Percentiles rank a stretch among this genome's conserved stretches.
These are phyloP conservation scores for Mycena leptocephala DNA, from an alignment of 768 basidiomycete species.

Conservation along the genomic window DNA sequence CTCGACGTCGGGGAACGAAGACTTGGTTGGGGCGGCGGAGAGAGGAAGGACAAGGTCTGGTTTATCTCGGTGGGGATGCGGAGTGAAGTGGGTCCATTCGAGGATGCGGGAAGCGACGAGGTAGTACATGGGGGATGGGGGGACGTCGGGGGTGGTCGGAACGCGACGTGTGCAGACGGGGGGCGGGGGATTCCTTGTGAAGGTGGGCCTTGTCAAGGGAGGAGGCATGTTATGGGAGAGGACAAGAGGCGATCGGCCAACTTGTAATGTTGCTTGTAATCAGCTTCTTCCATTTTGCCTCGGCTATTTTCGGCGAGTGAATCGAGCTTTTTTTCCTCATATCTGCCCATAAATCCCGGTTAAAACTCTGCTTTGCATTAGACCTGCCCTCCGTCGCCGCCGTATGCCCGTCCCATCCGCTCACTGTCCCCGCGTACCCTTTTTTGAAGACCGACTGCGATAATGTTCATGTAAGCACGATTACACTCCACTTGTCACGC, in stretches of 20 bases:
- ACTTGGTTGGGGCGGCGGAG: constrained; percentile 65
- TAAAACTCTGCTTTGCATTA: no score
- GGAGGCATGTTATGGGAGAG: not conserved
- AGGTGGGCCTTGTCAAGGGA: not conserved
- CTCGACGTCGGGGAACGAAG: constrained; percentile 38
- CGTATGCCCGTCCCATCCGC: no score
- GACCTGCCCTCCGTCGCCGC: no score
- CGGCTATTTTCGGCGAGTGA: no score
- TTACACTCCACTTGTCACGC: no score
- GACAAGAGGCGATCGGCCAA: not conserved
- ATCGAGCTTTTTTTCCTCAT: no score
- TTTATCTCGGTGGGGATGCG: constrained; percentile 63
- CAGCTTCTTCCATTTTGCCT: no score
- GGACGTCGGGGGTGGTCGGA: constrained; percentile 26
- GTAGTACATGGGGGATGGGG: constrained; percentile 65
- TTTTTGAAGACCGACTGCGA: no score
- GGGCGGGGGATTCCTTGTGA: constrained; percentile 4
- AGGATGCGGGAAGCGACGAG: constrained; percentile 67
- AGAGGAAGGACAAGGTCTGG: constrained; percentile 69
- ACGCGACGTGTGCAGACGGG: constrained; percentile 32
- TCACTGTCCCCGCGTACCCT: no score
- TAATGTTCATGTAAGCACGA: no score
- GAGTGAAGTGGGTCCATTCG: constrained; percentile 63
- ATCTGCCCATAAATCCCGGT: no score
- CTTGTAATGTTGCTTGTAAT: no score